phyloP scores from a whole-genome alignment of 306 rosid species.

The Gleditsia sinensis region DNA sequence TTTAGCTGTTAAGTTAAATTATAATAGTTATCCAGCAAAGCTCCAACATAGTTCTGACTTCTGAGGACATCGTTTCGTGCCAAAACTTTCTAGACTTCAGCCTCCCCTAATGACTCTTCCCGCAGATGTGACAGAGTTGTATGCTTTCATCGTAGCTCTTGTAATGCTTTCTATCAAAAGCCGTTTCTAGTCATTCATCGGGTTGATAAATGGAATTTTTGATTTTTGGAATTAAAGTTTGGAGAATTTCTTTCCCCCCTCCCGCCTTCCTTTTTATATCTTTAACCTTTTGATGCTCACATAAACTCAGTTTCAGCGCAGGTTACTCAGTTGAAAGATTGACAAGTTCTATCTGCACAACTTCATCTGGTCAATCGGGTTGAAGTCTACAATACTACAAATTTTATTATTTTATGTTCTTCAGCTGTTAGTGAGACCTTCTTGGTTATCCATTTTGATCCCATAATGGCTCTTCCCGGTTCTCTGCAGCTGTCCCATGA shows the following conservation, averaged over 20 bases:
- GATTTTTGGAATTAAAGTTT: background rate
- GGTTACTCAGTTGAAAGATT: slow-evolving; percentile 35
- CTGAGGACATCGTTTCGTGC: background rate
- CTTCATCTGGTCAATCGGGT: slow-evolving; percentile 28
- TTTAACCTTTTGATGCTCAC: slow-evolving; percentile 26
- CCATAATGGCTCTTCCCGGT: slow-evolving; percentile 75
- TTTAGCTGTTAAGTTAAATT: background rate
- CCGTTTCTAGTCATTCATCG: slow-evolving; percentile 10
- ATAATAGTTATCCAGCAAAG: background rate
- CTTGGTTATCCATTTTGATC: slow-evolving; percentile 34
- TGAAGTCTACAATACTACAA: slow-evolving; percentile 28
- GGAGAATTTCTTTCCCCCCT: slow-evolving; percentile 15
- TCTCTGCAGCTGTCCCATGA: slow-evolving; percentile 80
- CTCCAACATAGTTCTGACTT: background rate
- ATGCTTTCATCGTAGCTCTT: background rate
- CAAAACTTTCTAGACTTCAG: background rate
- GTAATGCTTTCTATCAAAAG: slow-evolving; percentile 12
- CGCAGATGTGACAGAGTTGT: background rate
- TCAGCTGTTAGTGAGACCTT: slow-evolving; percentile 36
- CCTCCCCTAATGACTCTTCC: background rate
- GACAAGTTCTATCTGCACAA: slow-evolving; percentile 17
- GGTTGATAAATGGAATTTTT: background rate
- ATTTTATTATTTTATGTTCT: slow-evolving; percentile 17
- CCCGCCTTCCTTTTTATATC: background rate
- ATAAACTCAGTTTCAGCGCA: slow-evolving; percentile 31